Evolutionary conservation across 306 rosid genomes (phyloP).

Genomic region (Vicia faba): DNA sequence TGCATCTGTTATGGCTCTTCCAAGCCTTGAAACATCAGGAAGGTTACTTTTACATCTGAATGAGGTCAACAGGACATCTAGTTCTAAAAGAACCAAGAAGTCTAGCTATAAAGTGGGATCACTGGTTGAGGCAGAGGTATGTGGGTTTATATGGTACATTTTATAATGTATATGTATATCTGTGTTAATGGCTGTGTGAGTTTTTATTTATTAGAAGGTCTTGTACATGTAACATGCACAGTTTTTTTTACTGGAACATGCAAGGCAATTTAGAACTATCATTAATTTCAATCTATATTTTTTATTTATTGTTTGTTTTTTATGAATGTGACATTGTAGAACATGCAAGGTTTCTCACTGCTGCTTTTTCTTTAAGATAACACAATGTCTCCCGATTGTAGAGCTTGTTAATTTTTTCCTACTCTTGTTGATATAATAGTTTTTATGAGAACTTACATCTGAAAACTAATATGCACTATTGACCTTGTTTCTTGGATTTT

Average conservation of each 20-base stretch:
- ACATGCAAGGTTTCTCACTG: background rate
- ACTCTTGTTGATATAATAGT: background rate
- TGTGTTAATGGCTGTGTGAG: background rate
- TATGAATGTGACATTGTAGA: background rate
- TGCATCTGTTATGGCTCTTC: slow-evolving; percentile 78
- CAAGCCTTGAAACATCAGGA: slow-evolving; percentile 71
- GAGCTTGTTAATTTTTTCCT: background rate
- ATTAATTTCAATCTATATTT: slow-evolving; percentile 23
- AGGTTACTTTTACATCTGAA: slow-evolving; percentile 73
- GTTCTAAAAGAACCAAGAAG: slow-evolving; percentile 78
- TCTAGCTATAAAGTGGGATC: slow-evolving; percentile 75
- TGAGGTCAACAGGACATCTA: slow-evolving; percentile 56
- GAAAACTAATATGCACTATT: background rate
- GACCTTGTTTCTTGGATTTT: slow-evolving; percentile 27
- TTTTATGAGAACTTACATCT: background rate
- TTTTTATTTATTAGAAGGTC: slow-evolving; percentile 9
- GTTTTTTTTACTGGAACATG: background rate
- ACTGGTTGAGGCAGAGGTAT: slow-evolving; percentile 93
- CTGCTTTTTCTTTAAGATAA: slow-evolving; percentile 1
- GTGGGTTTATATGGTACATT: slow-evolving; percentile 29
- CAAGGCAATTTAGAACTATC: background rate
- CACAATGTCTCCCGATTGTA: background rate
- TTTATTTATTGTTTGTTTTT: slow-evolving; percentile 10
- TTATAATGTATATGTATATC: background rate
- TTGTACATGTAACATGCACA: background rate